Base-by-base conservation (phyloP, 1,284 basidiomycete genomes). In the Cryptococcus sp. region DNA sequence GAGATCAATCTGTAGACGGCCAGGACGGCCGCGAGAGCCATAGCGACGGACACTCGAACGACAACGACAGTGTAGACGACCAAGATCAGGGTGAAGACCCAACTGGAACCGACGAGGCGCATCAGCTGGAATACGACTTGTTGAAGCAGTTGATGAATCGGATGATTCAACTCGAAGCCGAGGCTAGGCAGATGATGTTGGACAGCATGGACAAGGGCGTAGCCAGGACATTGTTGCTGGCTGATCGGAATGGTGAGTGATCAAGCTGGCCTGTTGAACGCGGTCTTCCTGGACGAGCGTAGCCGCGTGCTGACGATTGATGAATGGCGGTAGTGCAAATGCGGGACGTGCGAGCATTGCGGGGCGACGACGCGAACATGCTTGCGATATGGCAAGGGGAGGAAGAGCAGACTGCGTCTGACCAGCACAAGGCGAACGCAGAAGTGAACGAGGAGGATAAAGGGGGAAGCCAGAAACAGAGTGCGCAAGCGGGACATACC, bases 181-280 rank as follows among this genome's bases (percentile, higher is more conserved):
- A 74, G 50, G 59, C 68, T 16, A 63, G 75, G 39, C 69, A 74
- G 58, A 70, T 77, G 68, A 59, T 77, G 39, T 50, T 77, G 46
- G 72, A 74, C 46, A 66, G 61, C 23, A 74, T 77, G 74, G 71
- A 73, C 27, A 62, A 74, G 51, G 63, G 70, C 15, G 59, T 77
- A 0, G 67, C 73, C 11, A 56, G 73, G 31, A 76, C 74, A 2
- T 38, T 77, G 15, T 52, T 77, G 0, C 58, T 76, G 19, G 75
- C 75, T 1, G 75, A 77, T 52, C 65, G 75, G 8, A 77, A 76
- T 53, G 68, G 74, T 74, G 48, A 61, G 71, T 66, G 8, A n/a
- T 8, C 1, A 23, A 16, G 15, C 27, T 16, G 1, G 17, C 31
- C 13, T 53, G 16, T 31, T 27, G 8, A 20, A 16, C 6, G 27